Conservation (phyloP, 495 filamentous ascomycete species). For the Penicillium fimorum region DNA sequence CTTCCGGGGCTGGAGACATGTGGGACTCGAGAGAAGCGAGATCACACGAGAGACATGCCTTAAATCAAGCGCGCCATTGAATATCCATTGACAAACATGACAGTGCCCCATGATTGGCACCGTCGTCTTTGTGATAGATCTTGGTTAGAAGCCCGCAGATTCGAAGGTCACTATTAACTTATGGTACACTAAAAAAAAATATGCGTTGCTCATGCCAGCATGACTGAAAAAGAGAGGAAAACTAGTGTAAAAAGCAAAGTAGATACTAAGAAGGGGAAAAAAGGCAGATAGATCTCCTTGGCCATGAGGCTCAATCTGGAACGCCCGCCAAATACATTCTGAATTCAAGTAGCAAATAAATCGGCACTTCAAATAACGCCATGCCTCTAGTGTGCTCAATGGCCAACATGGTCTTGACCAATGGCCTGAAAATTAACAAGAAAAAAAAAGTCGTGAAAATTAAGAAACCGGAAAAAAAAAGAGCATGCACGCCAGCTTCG, state of each 20-base stretch:
- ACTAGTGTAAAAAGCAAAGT: not conserved
- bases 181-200: conserved; percentile 19
- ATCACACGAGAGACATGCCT: not conserved
- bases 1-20: not conserved
- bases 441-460: conserved; percentile 7
- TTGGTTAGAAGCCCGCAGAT: not conserved
- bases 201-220: conserved; percentile 4
- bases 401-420: not conserved
- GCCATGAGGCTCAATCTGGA: conserved; percentile 6
- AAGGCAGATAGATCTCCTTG: conserved; percentile 4
- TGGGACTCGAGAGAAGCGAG: conserved; percentile 1
- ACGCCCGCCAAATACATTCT: conserved; percentile 10
- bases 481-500: conserved; percentile 16
- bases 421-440: conserved; percentile 6
- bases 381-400: conserved; percentile 15
- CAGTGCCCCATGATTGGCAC: conserved; percentile 6
- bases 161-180: not conserved
- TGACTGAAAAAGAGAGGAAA: not conserved
- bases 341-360: conserved; percentile 5
- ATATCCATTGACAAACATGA: conserved; percentile 4
- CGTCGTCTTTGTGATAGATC: not conserved
- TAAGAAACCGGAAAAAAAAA: conserved; percentile 4
- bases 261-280: not conserved
- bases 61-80: not conserved
- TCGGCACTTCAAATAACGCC: conserved; percentile 9